Conservation (phyloP, 768 basidiomycete genomes). For the Leccinum rimulosum region DNA sequence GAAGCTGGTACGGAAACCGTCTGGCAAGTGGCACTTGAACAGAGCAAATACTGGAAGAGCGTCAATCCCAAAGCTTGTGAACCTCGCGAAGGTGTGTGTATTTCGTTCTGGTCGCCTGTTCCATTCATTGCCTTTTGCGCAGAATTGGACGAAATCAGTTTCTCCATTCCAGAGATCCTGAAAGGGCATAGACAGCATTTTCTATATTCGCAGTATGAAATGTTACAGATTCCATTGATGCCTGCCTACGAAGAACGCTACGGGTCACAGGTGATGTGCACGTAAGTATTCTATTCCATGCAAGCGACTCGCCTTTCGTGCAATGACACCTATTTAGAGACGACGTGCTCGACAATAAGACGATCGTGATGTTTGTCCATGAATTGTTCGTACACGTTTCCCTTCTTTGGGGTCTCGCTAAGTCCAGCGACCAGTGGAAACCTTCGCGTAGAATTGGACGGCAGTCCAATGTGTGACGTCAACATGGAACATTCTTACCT, state of each 20-base stretch:
- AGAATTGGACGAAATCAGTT: constrained; percentile 63
- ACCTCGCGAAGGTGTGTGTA: constrained; percentile 67
- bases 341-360: constrained; percentile 75
- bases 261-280: constrained; percentile 83
- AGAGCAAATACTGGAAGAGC: constrained; percentile 89
- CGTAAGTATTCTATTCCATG: constrained; percentile 53
- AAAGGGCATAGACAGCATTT: constrained; percentile 88
- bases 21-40: constrained; percentile 82
- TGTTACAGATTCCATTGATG: constrained; percentile 82
- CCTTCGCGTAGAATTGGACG: constrained; percentile 78
- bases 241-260: constrained; percentile 70
- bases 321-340: constrained; percentile 42
- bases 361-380: constrained; percentile 85
- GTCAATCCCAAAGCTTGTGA: constrained; percentile 81
- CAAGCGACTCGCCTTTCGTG: background rate
- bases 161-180: constrained; percentile 78
- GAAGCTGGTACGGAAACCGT: constrained; percentile 87
- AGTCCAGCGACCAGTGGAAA: constrained; percentile 62
- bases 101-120: background rate
- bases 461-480: constrained; percentile 67
- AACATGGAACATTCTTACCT: constrained; percentile 82
- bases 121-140: background rate
- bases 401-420: background rate
- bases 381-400: constrained; percentile 71
- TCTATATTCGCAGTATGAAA: constrained; percentile 68